Percentiles rank a stretch among this genome's conserved stretches.
Evolutionary conservation across 345 rosid genomes (phyloP).

Genomic region (Ceriops zippeliana): DNA sequence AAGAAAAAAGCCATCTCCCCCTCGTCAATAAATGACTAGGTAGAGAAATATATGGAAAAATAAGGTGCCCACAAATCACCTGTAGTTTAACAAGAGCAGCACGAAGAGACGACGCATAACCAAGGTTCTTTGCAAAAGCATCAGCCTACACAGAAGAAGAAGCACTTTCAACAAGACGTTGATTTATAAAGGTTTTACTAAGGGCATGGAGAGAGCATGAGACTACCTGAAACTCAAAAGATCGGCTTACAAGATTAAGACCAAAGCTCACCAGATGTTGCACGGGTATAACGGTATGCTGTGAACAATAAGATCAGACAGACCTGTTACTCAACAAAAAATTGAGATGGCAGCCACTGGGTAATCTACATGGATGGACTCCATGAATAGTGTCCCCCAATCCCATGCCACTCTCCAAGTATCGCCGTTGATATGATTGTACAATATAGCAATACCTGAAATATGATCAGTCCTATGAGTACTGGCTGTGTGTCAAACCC

Average conservation of each 20-base stretch:
- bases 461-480: slow-evolving; percentile 88
- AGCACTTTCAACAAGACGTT: slow-evolving; percentile 5
- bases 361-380: background rate
- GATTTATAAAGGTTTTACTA: background rate
- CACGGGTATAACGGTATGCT: slow-evolving; percentile 91
- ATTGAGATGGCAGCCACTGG: background rate
- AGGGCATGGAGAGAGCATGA: background rate
- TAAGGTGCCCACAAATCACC: slow-evolving; percentile 39
- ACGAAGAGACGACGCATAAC: slow-evolving; percentile 74
- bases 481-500: slow-evolving; percentile 95
- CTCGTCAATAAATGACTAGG: background rate
- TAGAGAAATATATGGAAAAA: background rate
- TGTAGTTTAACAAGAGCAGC: slow-evolving; percentile 93
- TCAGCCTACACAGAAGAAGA: slow-evolving; percentile 59
- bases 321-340: background rate
- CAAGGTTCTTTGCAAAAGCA: slow-evolving; percentile 93
- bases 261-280: slow-evolving; percentile 87
- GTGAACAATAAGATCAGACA: slow-evolving; percentile 25
- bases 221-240: slow-evolving; percentile 95
- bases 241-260: slow-evolving; percentile 90
- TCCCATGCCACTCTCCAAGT: background rate
- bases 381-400: background rate
- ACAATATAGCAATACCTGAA: slow-evolving; percentile 57
- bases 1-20: background rate
- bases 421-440: background rate